Evolutionary conservation across 208 protist species (phyloP), one percentile per base, ranked within the genome.

Genomic region (Trypanosoma vivax): DNA sequence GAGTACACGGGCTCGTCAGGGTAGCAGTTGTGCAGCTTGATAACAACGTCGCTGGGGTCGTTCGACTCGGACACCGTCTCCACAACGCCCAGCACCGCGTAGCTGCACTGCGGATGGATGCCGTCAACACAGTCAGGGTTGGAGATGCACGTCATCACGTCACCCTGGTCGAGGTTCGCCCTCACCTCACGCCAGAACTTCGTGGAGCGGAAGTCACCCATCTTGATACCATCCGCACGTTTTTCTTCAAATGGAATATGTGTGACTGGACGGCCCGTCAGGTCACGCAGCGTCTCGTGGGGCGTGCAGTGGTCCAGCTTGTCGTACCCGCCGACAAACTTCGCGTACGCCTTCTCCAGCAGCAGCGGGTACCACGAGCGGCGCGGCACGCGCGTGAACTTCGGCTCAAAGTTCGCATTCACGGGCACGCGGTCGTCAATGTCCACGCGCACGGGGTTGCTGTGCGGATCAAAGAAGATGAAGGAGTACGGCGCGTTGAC

Each of bases 341-440:
- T 95, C 7, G 88, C 88, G 50, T 95, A 95, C 13, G 88, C 88
- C 68, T 95, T 95, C 69, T 95, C 85, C 42, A 95, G 65, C 35
- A 95, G 62, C 33, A 92, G 54, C 25, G 88, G 85, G 31, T 76
- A 95, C 77, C 77, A 88, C 50, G 65, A 41, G 18, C 59, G 76
- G 14, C 59, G 57, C 11, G 81, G 71, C 9, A 76, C 67, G 30
- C 70, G 78, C 30, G 69, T 57, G 50, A 88, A 92, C 65, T 81
- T 76, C 24, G 86, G 78, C 54, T 73, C 50, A 34, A 40, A 41
- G 34, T 65, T 49, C 19, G 43, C 43, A 27, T 60, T 64, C 62
- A 77, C 84, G 29, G 86, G 86, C 23, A 93, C 62, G 47, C 86
- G 86, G 53, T 93, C 86, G 65, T 93, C 86, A 49, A 93, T 70